These are phyloP conservation scores for Berkeleyomyces rouxiae DNA, from an alignment of 2,329 filamentous ascomycete species.

Conservation along the genomic window DNA sequence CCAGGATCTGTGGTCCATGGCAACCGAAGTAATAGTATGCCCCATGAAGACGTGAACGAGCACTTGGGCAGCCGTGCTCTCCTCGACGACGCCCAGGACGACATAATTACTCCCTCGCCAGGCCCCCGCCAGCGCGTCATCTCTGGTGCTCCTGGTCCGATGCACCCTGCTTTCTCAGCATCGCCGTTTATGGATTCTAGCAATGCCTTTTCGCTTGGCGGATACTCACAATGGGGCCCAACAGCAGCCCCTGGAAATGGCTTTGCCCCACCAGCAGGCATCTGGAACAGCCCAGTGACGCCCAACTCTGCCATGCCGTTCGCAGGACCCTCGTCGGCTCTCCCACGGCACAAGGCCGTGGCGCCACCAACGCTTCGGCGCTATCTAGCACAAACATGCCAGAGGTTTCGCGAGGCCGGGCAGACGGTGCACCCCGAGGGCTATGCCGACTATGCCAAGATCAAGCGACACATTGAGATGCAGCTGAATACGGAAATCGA, in stretches of 20 bases:
- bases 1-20: conserved; percentile 56
- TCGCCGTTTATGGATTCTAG: conserved; percentile 24
- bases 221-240: conserved; percentile 26
- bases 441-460: conserved; percentile 51
- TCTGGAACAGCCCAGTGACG: conserved; percentile 16
- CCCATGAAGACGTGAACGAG: conserved; percentile 50
- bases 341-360: not conserved
- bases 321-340: not conserved
- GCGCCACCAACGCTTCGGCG: conserved; percentile 44
- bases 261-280: conserved; percentile 8
- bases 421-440: conserved; percentile 27
- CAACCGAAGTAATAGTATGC: conserved; percentile 1
- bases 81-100: conserved; percentile 47
- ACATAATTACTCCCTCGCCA: conserved; percentile 3
- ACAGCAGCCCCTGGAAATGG: not conserved
- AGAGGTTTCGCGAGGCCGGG: conserved; percentile 31
- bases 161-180: conserved; percentile 6
- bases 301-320: conserved; percentile 41
- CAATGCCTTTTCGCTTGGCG: conserved; percentile 22
- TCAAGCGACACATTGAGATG: conserved; percentile 49
- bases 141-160: conserved; percentile 16
- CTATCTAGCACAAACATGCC: conserved; percentile 64
- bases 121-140: conserved; percentile 5
- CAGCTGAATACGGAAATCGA: conserved; percentile 25
- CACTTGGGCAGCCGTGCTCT: conserved; percentile 85